Evolutionary conservation across 768 basidiomycete species (phyloP), one percentile per base, ranked within the genome.

Genomic region (Melanogaster broomeanus): DNA sequence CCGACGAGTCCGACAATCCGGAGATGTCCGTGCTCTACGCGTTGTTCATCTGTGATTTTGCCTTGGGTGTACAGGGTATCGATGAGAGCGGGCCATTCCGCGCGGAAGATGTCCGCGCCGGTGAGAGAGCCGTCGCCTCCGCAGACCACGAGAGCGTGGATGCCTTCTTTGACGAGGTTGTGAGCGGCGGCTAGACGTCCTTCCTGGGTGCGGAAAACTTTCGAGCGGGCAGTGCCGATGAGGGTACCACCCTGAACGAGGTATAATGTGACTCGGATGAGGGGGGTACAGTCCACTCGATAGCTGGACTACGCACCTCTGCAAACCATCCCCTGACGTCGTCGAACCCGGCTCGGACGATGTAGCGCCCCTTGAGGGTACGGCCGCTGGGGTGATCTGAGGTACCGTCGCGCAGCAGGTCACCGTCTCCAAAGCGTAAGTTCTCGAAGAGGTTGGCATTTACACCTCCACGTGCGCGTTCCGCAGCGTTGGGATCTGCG

Each of bases 1-100:
- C 97, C 97, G 53, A 98, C 97, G 37, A 99, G 84, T n/a, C 97
- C 97, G 55, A 96, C 96, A 60, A 99, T 97, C 69, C 83, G 90
- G 57, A 99, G 86, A 62, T 98, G 90, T 21, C 83, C 77, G 61
- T 94, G 87, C 13, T 74, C 73, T n/a, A 77, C 65, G 30, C 79
- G 77, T 62, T 97, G 89, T 31, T 82, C 84, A 24, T 83, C 76
- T 2, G 85, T 84, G 66, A 99, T 97, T 58, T 79, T 76, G 82
- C 93, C 84, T 65, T 84, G 72, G 11, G 79, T 65, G 42, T 77
- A 77, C 11, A 99, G 79, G 43, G 84, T 78, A 39, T 77, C 72
- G 51, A 98, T 75, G 53, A 95, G 83, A n/a, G 78, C 69, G 0
- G 94, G 92, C 97, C 97, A 99, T 75, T 99, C 97, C 1, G 85